phyloP scores from a whole-genome alignment of 2,329 filamentous ascomycete genomes.

The Beauveria pseudobassiana region DNA sequence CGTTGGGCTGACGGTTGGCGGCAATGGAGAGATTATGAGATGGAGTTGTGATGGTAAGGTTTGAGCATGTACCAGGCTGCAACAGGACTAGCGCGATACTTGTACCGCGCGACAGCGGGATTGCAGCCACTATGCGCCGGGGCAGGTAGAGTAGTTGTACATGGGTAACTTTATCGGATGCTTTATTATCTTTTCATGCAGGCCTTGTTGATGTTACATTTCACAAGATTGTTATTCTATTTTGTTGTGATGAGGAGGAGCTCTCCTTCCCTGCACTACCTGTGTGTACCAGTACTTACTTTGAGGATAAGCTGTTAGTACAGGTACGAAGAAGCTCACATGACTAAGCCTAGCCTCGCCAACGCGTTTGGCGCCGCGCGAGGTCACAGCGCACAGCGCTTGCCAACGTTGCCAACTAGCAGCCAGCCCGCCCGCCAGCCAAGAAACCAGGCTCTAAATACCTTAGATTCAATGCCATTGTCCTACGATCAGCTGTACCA shows the following conservation, averaged over 20 bases:
- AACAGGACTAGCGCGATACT: background rate
- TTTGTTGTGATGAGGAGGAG: background rate
- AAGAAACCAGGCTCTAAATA: too few relatives aligned
- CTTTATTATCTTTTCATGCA: too few relatives aligned
- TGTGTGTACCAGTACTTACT: background rate
- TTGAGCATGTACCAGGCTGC: constrained; percentile 4
- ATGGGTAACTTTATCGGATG: background rate
- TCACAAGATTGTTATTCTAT: background rate
- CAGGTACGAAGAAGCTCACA: background rate
- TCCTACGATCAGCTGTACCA: too few relatives aligned
- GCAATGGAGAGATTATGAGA: constrained; percentile 4
- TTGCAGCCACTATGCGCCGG: background rate
- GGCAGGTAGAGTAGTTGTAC: background rate
- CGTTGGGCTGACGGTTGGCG: background rate
- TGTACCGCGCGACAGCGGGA: background rate
- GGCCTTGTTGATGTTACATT: background rate
- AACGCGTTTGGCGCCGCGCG: background rate
- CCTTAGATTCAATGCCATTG: too few relatives aligned
- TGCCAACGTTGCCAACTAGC: too few relatives aligned
- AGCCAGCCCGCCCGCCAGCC: too few relatives aligned
- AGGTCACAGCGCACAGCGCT: background rate
- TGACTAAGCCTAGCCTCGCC: background rate
- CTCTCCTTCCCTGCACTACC: background rate
- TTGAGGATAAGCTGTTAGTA: background rate
- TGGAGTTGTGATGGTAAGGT: constrained; percentile 6